Evolutionary conservation across 352 stramenopile genomes (phyloP).

Genomic region (Discostella stelligera): DNA sequence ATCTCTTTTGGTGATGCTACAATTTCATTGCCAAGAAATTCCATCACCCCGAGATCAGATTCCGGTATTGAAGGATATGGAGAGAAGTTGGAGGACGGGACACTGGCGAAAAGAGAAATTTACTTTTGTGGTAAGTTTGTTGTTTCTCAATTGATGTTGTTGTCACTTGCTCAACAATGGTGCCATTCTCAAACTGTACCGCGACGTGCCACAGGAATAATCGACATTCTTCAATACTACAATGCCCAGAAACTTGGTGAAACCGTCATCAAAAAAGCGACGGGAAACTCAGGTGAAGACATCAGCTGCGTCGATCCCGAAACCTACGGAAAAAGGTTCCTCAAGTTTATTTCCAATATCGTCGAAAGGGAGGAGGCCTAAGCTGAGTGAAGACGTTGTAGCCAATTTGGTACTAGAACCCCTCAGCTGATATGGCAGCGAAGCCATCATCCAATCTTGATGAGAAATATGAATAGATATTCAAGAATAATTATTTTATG

Average conservation of each 20-base stretch:
- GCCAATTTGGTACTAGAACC: too few species aligned
- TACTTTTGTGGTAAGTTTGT: conserved; percentile 84
- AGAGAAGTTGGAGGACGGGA: conserved; percentile 16
- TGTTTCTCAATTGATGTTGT: background rate
- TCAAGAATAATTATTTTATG: conserved; percentile 13
- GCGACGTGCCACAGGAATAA: conserved; percentile 69
- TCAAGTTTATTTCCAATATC: conserved; percentile 84
- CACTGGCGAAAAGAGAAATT: conserved; percentile 51
- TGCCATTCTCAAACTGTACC: background rate
- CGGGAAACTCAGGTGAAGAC: conserved; percentile 84
- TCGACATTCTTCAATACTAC: conserved; percentile 91
- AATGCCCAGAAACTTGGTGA: conserved; percentile 89
- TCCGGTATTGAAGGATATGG: conserved; percentile 45
- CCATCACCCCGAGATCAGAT: conserved; percentile 49
- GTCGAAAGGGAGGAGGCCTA: conserved; percentile 14
- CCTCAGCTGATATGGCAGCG: too few species aligned
- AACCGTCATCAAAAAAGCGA: conserved; percentile 87
- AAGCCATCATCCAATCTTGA: background rate
- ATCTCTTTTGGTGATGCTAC: background rate
- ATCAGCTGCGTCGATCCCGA: conserved; percentile 88
- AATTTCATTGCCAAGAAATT: conserved; percentile 6
- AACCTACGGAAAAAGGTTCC: conserved; percentile 88
- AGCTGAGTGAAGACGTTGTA: background rate
- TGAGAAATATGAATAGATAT: background rate
- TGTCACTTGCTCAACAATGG: background rate